Evolutionary conservation across 2,329 filamentous ascomycete genomes (phyloP).

Genomic region (Trichoderma lentiforme): DNA sequence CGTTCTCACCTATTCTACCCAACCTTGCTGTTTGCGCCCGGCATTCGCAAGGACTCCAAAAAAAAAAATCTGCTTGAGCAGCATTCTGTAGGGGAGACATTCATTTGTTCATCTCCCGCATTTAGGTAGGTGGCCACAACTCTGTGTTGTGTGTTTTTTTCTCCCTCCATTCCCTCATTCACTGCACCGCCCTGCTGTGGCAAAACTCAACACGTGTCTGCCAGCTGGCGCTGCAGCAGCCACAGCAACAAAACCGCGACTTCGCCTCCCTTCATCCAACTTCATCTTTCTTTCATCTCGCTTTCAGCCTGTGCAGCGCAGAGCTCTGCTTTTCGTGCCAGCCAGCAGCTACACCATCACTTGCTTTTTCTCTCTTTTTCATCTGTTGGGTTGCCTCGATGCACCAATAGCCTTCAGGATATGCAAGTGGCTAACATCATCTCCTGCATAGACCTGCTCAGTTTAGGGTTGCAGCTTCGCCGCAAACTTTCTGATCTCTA

Average conservation of each 20-base stretch:
- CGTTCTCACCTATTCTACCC: constrained; percentile 13
- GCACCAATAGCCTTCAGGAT: not conserved
- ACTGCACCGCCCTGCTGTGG: constrained; percentile 5
- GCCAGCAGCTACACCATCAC: not conserved
- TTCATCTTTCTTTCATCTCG: constrained; percentile 24
- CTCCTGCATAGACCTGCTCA: constrained; percentile 34
- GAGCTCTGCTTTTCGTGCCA: not conserved
- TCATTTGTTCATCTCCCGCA: constrained; percentile 94
- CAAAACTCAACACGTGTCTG: constrained; percentile 11
- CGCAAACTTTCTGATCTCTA: constrained; percentile 22
- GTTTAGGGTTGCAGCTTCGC: constrained; percentile 15
- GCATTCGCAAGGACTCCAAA: constrained; percentile 23
- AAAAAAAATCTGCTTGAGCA: constrained; percentile 30
- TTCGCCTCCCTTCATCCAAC: constrained; percentile 25
- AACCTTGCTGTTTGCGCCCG: constrained; percentile 22
- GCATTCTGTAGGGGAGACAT: constrained; percentile 78
- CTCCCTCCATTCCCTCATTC: constrained; percentile 21
- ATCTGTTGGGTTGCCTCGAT: not conserved
- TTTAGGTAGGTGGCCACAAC: constrained; percentile 50
- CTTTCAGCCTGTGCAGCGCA: constrained; percentile 15
- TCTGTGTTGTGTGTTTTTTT: not conserved
- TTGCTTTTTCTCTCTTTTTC: not conserved
- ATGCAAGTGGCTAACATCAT: constrained; percentile 27
- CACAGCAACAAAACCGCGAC: constrained; percentile 22
- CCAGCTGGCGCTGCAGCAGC: constrained; percentile 3